A percentile compares a stretch with the other conserved stretches of the same genome.
Evolutionary conservation across 257 asterid species (phyloP).

Genomic region (Cynanchum wilfordii): DNA sequence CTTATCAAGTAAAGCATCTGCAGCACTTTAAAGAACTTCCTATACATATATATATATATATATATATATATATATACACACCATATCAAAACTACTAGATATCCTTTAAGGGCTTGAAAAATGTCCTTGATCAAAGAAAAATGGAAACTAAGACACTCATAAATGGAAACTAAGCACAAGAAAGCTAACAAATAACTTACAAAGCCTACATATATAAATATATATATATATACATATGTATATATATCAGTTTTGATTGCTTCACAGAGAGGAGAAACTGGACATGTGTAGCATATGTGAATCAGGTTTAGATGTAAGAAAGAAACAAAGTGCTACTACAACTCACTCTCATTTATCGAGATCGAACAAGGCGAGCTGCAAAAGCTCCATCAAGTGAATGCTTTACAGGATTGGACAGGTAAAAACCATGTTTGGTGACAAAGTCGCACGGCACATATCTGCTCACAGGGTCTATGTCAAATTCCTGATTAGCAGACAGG

Average conservation of each 20-base stretch:
- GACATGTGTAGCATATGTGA: background rate
- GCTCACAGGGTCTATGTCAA: conserved; percentile 52
- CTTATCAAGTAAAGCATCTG: background rate
- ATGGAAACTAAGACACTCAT: background rate
- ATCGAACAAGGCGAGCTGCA: conserved; percentile 83
- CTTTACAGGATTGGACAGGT: conserved; percentile 63
- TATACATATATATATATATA: no score
- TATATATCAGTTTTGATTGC: no score
- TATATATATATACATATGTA: no score
- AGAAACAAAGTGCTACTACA: background rate
- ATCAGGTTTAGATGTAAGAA: background rate
- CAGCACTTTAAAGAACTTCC: conserved; percentile 1
- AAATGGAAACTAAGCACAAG: background rate
- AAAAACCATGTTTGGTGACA: conserved; percentile 55
- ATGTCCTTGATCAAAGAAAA: background rate
- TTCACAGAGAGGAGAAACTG: background rate
- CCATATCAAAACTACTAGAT: background rate
- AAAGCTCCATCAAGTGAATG: conserved; percentile 91
- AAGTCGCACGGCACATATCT: conserved; percentile 50
- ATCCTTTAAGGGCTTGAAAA: background rate
- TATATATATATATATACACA: no score
- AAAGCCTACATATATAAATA: background rate
- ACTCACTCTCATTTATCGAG: conserved; percentile 20
- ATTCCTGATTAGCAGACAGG: conserved; percentile 46
- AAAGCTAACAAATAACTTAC: background rate